Evolutionary conservation across 2,329 filamentous ascomycete genomes (phyloP), one percentile per base, ranked within the genome.

Genomic region (Phyllachora maydis): DNA sequence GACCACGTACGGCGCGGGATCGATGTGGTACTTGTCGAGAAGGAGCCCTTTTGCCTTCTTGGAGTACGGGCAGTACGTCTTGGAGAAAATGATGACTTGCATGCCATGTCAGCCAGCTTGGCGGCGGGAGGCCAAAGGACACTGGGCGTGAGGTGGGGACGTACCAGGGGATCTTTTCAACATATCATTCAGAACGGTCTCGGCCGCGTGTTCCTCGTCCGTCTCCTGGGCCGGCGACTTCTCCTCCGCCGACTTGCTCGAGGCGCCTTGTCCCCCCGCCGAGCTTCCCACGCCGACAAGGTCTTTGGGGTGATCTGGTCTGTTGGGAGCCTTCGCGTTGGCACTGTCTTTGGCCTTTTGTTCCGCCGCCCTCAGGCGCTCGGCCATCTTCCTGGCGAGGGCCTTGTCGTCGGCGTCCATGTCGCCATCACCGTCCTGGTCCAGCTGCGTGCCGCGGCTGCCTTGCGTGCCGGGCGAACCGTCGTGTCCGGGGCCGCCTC

Each of bases 31-130:
- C 36, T 75, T 72, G 12, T 83, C 67, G 19, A 92, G 65, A 19
- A 98, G 64, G 26, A 95, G 64, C 20, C 59, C 57, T 50, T 98
- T 98, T 21, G 88, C 88, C 35, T 68, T 70, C 42, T 70, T 74
- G 24, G 82, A 93, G 50, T 65, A 73, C 1, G 76, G 81, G 47
- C 88, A 98, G 51, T 85, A 92, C 2, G 76, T 67, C 49, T 98
- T 95, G 32, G 82, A 92, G 54, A 95, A 95, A 37, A 98, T 79
- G 43, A 93, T 77, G 29, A 95, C 81, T 88, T 33, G 28, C 16
- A 27, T 21, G 15, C 14, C 16, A 26, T 8, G 8, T 5, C 27
- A 32, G 20, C 19, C 18, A n/a, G 20, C 5, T 11, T 22, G 16
- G 20, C 11, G 21, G 11, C 11, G 16, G n/a, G 14, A 14, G 19